Evolutionary conservation across 805 yeast species (phyloP).

Genomic region (Zygotorulaspora florentina): DNA sequence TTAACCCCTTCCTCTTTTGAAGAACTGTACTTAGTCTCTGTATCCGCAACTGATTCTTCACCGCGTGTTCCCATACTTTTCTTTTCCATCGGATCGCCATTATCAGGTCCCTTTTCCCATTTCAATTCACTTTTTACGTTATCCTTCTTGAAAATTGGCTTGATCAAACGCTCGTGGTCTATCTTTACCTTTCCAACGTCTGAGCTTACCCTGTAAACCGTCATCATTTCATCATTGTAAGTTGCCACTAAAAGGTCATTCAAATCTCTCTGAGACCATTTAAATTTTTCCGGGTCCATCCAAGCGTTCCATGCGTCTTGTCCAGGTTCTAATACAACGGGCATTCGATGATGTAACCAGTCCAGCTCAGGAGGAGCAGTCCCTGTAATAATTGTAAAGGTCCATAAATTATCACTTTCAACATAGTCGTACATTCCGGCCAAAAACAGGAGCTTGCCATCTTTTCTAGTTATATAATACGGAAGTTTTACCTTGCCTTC

Average conservation of each 20-base stretch:
- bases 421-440: slow-evolving; percentile 52
- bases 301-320: slow-evolving; percentile 57
- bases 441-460: slow-evolving; percentile 51
- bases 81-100: background rate
- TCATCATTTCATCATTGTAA: slow-evolving; percentile 39
- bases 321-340: slow-evolving; percentile 60
- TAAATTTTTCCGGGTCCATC: slow-evolving; percentile 43
- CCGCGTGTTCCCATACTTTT: background rate
- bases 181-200: slow-evolving; percentile 61
- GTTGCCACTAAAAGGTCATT: slow-evolving; percentile 38
- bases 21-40: background rate
- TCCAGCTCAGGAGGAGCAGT: slow-evolving; percentile 56
- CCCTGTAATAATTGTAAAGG: slow-evolving; percentile 72
- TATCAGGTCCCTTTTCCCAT: background rate
- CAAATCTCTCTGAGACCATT: slow-evolving; percentile 41
- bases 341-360: slow-evolving; percentile 79
- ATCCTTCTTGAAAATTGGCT: slow-evolving; percentile 27
- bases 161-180: slow-evolving; percentile 38
- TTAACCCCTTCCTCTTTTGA: background rate
- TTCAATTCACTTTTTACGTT: background rate
- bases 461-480: slow-evolving; percentile 55
- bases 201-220: slow-evolving; percentile 51
- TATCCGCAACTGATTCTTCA: background rate
- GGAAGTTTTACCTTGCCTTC: slow-evolving; percentile 49
- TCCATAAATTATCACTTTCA: slow-evolving; percentile 30